Base-by-base conservation (phyloP, 768 basidiomycete genomes). In the Amanita pallidorosea region DNA sequence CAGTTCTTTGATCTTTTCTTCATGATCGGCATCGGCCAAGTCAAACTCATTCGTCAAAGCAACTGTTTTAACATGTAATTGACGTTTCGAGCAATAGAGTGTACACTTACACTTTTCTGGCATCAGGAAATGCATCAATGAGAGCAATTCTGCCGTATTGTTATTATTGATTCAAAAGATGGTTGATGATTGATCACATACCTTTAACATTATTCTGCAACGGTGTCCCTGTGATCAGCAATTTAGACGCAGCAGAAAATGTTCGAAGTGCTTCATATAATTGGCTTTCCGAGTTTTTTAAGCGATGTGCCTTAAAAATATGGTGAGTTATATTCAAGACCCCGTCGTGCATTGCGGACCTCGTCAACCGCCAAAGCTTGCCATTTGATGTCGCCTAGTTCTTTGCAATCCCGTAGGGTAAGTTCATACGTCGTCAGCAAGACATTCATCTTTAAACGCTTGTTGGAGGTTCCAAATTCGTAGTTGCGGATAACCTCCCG, bases 171-270 rank as follows among this genome's bases (percentile, higher is more conserved):
- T 34, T 8, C n/a, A 20, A 20, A 38, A 31, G 20, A 50, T 13
- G 22, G 7, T 20, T 8, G 33, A 35, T 41, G 52, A 34, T 9
- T 25, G 40, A 22, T 7, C 38, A 60, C 73, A 40, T 58, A 92
- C 94, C 94, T 74, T 92, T 97, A 59, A 99, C 95, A 63, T 96
- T 99, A 71, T 99, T 99, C 66, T 99, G 96, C 49, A 99, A 72
- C 22, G 96, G 96, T 2, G 96, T 99, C 13, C 96, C 96, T 1
- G 96, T 99, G 63, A 99, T 98, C 58, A 99, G 81, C 51, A 99
- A 76, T 69, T 95, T 93, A 34, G 88, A 92, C 4, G 87, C 85
- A 40, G 92, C 85, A 43, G 81, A 77, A 71, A 98, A 99, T 55
- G 88, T 79, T 60, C 80, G 75, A 49, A 99, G 73, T 4, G 94